A percentile compares a stretch with the other conserved stretches of the same genome.
phyloP scores from a whole-genome alignment of 768 basidiomycete genomes.

The Leccinum variicolor region DNA sequence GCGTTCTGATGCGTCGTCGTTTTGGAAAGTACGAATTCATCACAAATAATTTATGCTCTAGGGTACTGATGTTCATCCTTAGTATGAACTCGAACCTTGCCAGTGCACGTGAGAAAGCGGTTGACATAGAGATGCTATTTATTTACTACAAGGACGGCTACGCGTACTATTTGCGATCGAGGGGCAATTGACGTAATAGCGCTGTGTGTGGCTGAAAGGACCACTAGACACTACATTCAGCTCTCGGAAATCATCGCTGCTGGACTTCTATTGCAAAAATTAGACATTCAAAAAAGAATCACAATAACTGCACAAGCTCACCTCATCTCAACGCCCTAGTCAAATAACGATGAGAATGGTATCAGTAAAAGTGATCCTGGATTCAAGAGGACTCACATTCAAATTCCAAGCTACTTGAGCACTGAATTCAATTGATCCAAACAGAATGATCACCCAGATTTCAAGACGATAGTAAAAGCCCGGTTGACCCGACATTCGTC shows the following conservation, averaged over 20 bases:
- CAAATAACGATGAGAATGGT: background rate
- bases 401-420: conserved; percentile 13
- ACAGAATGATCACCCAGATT: conserved; percentile 12
- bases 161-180: background rate
- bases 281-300: background rate
- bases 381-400: conserved; percentile 2
- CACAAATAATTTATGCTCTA: no score
- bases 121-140: background rate
- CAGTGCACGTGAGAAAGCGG: no score
- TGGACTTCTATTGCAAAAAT: background rate
- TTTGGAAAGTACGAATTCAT: no score
- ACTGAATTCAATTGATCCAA: conserved; percentile 26
- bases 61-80: background rate
- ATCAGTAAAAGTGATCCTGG: background rate
- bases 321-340: conserved; percentile 10
- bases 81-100: background rate
- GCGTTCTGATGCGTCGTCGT: no score
- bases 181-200: background rate
- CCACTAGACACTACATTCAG: background rate
- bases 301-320: background rate
- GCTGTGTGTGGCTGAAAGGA: background rate
- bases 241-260: conserved; percentile 4
- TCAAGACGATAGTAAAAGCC: conserved; percentile 7
- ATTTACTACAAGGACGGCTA: no score
- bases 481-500: background rate